Base-by-base conservation (phyloP, 2,329 filamentous ascomycete species). In the Aureobasidium sp. region DNA sequence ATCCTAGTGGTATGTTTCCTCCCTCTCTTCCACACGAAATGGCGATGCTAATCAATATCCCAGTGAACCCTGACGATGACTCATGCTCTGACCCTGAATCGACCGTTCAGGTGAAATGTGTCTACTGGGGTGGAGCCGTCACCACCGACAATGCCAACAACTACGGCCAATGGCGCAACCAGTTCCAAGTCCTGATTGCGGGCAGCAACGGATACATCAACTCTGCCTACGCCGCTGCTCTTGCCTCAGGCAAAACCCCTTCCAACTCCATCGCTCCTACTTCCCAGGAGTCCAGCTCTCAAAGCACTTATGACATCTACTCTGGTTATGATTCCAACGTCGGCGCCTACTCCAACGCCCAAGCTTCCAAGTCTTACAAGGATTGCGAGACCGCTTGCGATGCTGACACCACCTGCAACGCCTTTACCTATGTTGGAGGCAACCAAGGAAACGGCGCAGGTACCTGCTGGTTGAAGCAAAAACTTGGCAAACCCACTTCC, bases 41-140 rank as follows among this genome's bases (percentile, higher is more conserved):
- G n/a, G n/a, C n/a, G n/a, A n/a, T n/a, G n/a, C n/a, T n/a, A n/a
- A n/a, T n/a, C n/a, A n/a, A n/a, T n/a, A n/a, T n/a, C n/a, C n/a
- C n/a, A n/a, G 38, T 42, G 4, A 42, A 21, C n/a, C n/a, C 38
- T 33, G 27, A 60, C 29, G 53, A 64, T 31, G 50, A 61, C n/a
- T 29, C 29, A 42, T 69, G 68, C 60, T 35, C 60, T 2, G 61
- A 67, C 23, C 64, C 67, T 17, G 4, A 65, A 50, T 21, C 21
- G n/a, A 37, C 68, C n/a, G 69, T 69, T 23, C 47, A 50, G 35
- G 68, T 67, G 61, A 71, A 70, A 58, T 71, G 70, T 53, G 66
- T 67, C 3, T 64, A 68, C 53, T 71, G 65, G 65, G 65, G 66
- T 31, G 66, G 66, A 19, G 64, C 64, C 10, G 65, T 72, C 29